Conservation (phyloP, 495 filamentous ascomycete species). For the Aspergillus kassunensis region DNA sequence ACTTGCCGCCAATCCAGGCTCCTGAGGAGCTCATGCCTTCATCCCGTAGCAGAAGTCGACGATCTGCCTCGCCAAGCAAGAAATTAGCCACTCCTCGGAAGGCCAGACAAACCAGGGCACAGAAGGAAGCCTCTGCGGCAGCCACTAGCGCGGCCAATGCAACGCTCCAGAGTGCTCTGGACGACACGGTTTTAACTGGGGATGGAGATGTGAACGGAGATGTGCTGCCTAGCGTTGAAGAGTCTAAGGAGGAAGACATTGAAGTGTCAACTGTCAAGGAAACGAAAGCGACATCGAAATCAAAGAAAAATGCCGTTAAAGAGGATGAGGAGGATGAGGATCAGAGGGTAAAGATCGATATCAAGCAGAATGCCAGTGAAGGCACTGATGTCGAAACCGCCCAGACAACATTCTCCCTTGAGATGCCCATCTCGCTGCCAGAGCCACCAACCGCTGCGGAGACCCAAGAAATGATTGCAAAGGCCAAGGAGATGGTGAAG, state of each 20-base stretch:
- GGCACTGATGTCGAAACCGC: constrained; percentile 59
- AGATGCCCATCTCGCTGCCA: constrained; percentile 63
- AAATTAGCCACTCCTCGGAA: constrained; percentile 67
- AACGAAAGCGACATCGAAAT: constrained; percentile 28
- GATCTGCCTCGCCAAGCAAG: constrained; percentile 58
- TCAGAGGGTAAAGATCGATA: constrained; percentile 59
- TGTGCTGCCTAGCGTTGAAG: constrained; percentile 25
- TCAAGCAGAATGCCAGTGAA: constrained; percentile 28
- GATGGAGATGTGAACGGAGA: constrained; percentile 26
- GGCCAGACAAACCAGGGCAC: constrained; percentile 56
- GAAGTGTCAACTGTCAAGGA: constrained; percentile 25
- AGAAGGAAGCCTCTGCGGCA: constrained; percentile 47
- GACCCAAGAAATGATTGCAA: constrained; percentile 73
- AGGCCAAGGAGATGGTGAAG: constrained; percentile 86
- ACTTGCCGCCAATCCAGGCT: constrained; percentile 41
- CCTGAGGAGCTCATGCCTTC: constrained; percentile 36
- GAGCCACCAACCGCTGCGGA: constrained; percentile 70
- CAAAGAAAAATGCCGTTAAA: constrained; percentile 32
- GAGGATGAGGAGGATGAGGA: constrained; percentile 39
- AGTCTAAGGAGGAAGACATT: constrained; percentile 25
- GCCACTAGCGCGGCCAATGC: constrained; percentile 47
- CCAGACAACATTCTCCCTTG: constrained; percentile 74
- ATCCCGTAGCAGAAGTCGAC: constrained; percentile 44
- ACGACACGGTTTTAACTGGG: constrained; percentile 37
- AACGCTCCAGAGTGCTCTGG: constrained; percentile 46